Evolutionary conservation across 208 protist species (phyloP), one percentile per base, ranked within the genome.

Genomic region (Wallacemonas rigidus): DNA sequence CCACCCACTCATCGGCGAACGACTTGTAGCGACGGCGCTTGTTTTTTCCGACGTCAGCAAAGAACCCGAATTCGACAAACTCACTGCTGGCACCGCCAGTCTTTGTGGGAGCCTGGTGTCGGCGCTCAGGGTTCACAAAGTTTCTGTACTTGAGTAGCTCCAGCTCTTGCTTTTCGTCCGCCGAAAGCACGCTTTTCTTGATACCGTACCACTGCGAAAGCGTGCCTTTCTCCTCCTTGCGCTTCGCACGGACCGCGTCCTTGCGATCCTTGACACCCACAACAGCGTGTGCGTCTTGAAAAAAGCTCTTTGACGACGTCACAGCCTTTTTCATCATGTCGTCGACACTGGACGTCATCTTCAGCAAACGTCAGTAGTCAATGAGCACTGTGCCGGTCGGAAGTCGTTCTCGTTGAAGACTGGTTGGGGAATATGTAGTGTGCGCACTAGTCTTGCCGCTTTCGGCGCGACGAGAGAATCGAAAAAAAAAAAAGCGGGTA

Each of bases 41-140:
- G 76, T 94, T 95, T 47, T 80, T 72, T 15, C 92, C 92, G 2
- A 83, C 87, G 40, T 80, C 92, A 2, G 89, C 78, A 67, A 95
- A 88, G 69, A 81, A 96, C 9, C 92, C 92, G 70, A 95, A 95
- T 79, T 96, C 87, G n/a, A 91, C 84, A 76, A 96, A 96, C n/a
- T 88, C 86, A 51, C 77, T 58, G 64, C 68, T 74, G 36, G 81
- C 75, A 4, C 68, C 79, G 56, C 69, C 71, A 14, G 75, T 82
- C 62, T 86, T 88, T 79, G 94, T 96, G 4, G 92, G 92, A 17
- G 92, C 89, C 53, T 91, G 83, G 62, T 96, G 89, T 65, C 90
- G 83, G 8, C 76, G 64, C 26, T 93, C 83, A 0, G 88, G 88
- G 67, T 93, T 83, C 45, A 96, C 75, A 67, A 96, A 94, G 74